phyloP scores from a whole-genome alignment of 805 yeast species.

The Torulaspora maleeae region DNA sequence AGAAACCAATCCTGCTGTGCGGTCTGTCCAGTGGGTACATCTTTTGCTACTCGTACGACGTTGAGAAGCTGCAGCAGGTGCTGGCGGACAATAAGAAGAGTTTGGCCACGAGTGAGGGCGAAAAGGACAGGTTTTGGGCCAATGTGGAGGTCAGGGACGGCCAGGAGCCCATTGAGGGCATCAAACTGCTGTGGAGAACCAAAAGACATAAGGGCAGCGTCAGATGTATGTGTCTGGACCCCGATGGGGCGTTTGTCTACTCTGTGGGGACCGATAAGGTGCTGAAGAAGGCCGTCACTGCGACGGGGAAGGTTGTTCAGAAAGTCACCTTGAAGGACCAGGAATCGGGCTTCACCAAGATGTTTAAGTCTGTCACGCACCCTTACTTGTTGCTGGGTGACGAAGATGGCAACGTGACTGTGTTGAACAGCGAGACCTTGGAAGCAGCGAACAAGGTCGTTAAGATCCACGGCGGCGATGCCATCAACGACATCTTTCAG shows the following conservation, averaged over 20 bases:
- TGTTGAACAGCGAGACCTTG: slow-evolving; percentile 55
- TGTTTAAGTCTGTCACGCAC: slow-evolving; percentile 35
- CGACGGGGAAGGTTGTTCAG: slow-evolving; percentile 69
- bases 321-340: slow-evolving; percentile 38
- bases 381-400: slow-evolving; percentile 51
- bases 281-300: slow-evolving; percentile 65
- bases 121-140: slow-evolving; percentile 40
- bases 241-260: slow-evolving; percentile 47
- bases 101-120: slow-evolving; percentile 28
- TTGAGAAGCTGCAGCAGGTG: slow-evolving; percentile 38
- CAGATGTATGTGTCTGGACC: slow-evolving; percentile 60
- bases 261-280: slow-evolving; percentile 78
- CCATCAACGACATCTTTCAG: slow-evolving; percentile 68
- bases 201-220: slow-evolving; percentile 88
- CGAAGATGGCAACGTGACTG: slow-evolving; percentile 65
- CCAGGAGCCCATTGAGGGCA: slow-evolving; percentile 23
- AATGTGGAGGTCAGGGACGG: slow-evolving; percentile 19
- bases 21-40: slow-evolving; percentile 86
- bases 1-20: slow-evolving; percentile 53
- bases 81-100: slow-evolving; percentile 21
- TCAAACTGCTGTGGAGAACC: slow-evolving; percentile 65
- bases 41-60: slow-evolving; percentile 54
- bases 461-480: slow-evolving; percentile 64
- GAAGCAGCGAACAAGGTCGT: slow-evolving; percentile 45
- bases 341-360: slow-evolving; percentile 33